These are phyloP conservation scores for Russula virescens DNA, from an alignment of 768 basidiomycete species.

Conservation along the genomic window DNA sequence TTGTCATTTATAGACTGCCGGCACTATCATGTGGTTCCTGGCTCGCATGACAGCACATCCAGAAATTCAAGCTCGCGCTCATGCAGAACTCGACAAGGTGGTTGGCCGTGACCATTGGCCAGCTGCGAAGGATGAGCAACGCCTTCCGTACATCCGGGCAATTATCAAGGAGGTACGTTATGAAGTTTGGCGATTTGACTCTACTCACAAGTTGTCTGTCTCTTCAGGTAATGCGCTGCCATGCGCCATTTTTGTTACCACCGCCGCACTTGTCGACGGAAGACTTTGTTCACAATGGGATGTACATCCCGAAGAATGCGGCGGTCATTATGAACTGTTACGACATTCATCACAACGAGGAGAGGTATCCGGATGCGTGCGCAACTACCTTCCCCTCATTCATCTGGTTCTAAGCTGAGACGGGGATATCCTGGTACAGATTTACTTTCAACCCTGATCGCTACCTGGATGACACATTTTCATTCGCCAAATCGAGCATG, in stretches of 20 bases:
- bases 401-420: background rate
- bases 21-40: slow-evolving; percentile 33
- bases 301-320: slow-evolving; percentile 31
- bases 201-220: background rate
- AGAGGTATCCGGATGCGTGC: slow-evolving; percentile 31
- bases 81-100: slow-evolving; percentile 29
- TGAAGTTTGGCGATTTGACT: background rate
- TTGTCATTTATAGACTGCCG: slow-evolving; percentile 29
- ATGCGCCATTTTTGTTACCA: slow-evolving; percentile 30
- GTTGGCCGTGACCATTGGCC: slow-evolving; percentile 27
- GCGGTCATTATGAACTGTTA: slow-evolving; percentile 29
- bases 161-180: slow-evolving; percentile 29
- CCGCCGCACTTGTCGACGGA: slow-evolving; percentile 30
- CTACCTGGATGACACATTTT: slow-evolving; percentile 36
- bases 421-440: slow-evolving; percentile 6
- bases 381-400: slow-evolving; percentile 22
- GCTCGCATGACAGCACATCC: slow-evolving; percentile 26
- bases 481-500: slow-evolving; percentile 41
- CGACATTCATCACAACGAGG: slow-evolving; percentile 24
- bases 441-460: slow-evolving; percentile 39
- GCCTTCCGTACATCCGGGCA: slow-evolving; percentile 29
- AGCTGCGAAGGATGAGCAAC: slow-evolving; percentile 25
- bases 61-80: slow-evolving; percentile 29
- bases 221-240: background rate
- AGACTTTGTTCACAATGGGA: slow-evolving; percentile 32